A percentile compares a stretch with the other conserved stretches of the same genome.
These are phyloP conservation scores for Ophioceras dolichostomum DNA, from an alignment of 2,329 filamentous ascomycete genomes.

Conservation along the genomic window DNA sequence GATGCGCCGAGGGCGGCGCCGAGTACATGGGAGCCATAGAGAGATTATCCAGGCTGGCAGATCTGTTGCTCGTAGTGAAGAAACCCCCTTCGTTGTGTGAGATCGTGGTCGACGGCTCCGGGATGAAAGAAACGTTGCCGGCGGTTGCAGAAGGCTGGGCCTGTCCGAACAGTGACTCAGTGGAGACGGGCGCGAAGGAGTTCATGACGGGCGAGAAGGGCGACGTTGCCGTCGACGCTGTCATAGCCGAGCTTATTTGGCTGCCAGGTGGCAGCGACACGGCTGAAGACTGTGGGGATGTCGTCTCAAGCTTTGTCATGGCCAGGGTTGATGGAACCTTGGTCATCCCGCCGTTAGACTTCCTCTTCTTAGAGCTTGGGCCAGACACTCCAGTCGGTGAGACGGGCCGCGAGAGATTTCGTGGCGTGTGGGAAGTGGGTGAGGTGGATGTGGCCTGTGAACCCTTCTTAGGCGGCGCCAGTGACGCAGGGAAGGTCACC, in stretches of 20 bases:
- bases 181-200: conserved; percentile 25
- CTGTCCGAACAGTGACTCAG: conserved; percentile 29
- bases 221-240: conserved; percentile 31
- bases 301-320: conserved; percentile 73
- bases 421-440: conserved; percentile 24
- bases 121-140: not conserved
- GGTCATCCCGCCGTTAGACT: conserved; percentile 50
- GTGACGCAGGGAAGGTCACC: conserved; percentile 12
- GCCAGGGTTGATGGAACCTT: conserved; percentile 63
- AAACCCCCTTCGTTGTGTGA: conserved; percentile 41
- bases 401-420: conserved; percentile 57
- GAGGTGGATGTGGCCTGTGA: conserved; percentile 7
- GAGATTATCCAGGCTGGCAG: conserved; percentile 48
- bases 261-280: conserved; percentile 17
- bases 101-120: conserved; percentile 18
- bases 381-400: conserved; percentile 56
- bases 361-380: conserved; percentile 68
- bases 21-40: too few relatives aligned
- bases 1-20: conserved; percentile 56
- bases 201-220: conserved; percentile 38
- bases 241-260: conserved; percentile 10
- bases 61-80: conserved; percentile 55
- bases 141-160: conserved; percentile 23
- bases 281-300: conserved; percentile 25
- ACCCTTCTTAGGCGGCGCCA: not conserved